Percentiles rank a stretch among this genome's conserved stretches.
phyloP scores from a whole-genome alignment of 169 alveolate species.

The Plasmodium inui region DNA sequence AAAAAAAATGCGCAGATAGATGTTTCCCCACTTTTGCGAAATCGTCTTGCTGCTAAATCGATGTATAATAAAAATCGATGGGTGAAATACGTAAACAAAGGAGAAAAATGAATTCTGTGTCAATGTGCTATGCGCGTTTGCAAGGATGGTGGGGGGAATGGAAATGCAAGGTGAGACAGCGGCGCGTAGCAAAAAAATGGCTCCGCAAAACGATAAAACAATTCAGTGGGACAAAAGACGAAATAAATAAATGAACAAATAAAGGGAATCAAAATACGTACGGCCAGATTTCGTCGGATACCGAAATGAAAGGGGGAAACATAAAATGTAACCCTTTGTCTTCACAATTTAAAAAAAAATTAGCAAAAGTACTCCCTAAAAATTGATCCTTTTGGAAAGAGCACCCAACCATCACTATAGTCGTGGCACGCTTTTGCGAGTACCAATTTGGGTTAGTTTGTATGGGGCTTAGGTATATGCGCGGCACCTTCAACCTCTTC shows the following conservation, averaged over 20 bases:
- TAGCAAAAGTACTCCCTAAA: neutral
- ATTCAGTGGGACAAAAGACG: neutral
- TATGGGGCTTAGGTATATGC: neutral
- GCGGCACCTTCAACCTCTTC: neutral
- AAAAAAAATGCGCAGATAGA: neutral
- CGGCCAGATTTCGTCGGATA: neutral
- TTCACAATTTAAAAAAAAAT: neutral
- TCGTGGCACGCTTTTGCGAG: neutral
- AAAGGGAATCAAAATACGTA: neutral
- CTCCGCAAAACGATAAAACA: neutral
- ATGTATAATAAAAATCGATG: neutral
- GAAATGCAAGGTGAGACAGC: neutral
- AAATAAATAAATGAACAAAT: conserved; percentile 29
- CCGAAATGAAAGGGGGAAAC: neutral
- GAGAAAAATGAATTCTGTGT: neutral
- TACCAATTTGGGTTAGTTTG: neutral
- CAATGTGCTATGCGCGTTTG: neutral
- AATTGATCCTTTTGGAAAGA: neutral
- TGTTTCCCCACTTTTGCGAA: neutral
- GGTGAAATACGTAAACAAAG: conserved; percentile 14
- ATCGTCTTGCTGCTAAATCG: neutral
- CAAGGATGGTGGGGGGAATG: neutral
- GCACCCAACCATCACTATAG: neutral
- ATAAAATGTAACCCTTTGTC: neutral
- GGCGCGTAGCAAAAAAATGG: neutral